phyloP scores from a whole-genome alignment of 768 basidiomycete species.

The Agaricus subrufescens region DNA sequence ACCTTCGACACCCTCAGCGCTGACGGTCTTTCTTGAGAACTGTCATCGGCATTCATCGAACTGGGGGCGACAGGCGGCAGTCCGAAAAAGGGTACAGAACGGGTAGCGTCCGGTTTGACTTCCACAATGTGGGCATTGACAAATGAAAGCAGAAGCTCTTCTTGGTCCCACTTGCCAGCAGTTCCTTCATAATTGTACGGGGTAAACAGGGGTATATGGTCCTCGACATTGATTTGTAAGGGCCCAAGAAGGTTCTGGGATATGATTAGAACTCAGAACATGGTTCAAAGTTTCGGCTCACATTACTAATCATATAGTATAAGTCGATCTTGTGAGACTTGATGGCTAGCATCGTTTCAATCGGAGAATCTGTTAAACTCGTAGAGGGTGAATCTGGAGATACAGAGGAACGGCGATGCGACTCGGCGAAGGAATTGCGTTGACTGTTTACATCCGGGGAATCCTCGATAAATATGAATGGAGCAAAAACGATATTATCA shows the following conservation, averaged over 20 bases:
- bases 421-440: conserved; percentile 41
- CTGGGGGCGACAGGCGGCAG: conserved; percentile 19
- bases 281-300: conserved; percentile 26
- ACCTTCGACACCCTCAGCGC: conserved; percentile 73
- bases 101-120: conserved; percentile 39
- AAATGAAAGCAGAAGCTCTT: conserved; percentile 61
- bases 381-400: conserved; percentile 14
- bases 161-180: conserved; percentile 60
- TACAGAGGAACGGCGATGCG: conserved; percentile 33
- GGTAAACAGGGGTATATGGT: conserved; percentile 50
- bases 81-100: conserved; percentile 31
- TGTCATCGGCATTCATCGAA: background rate
- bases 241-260: conserved; percentile 60
- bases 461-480: conserved; percentile 96
- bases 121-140: conserved; percentile 54
- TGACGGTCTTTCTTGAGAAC: conserved; percentile 28
- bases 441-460: conserved; percentile 67
- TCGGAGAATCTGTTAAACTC: conserved; percentile 16
- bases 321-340: conserved; percentile 78
- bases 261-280: conserved; percentile 3
- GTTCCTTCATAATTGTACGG: conserved; percentile 71
- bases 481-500: conserved; percentile 94
- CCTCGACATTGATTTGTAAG: conserved; percentile 62
- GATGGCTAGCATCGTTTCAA: conserved; percentile 31
- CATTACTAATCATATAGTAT: conserved; percentile 85